A percentile compares a stretch with the other conserved stretches of the same genome.
phyloP scores from a whole-genome alignment of 2,329 filamentous ascomycete species.

The Gnomoniopsis smithogilvyi region DNA sequence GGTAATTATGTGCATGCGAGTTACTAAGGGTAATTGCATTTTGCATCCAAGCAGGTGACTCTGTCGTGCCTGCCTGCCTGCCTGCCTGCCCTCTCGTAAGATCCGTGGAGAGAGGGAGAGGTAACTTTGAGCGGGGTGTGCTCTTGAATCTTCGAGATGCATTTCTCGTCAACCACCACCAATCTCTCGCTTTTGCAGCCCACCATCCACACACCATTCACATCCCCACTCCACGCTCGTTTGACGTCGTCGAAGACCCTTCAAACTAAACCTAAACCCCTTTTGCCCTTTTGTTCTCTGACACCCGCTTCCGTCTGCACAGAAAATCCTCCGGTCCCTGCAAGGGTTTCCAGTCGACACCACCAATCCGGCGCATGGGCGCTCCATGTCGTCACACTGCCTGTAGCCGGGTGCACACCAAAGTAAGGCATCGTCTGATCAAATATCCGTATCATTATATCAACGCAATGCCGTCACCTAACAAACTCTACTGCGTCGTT shows the following conservation, averaged over 20 bases:
- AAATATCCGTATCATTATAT: not conserved
- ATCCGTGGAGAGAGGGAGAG: no score
- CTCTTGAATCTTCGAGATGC: no score
- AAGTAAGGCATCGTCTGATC: not conserved
- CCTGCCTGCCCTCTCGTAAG: no score
- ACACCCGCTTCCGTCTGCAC: not conserved
- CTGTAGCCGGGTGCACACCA: not conserved
- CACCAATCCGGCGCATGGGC: not conserved
- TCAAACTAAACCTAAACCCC: not conserved
- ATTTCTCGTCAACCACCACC: no score
- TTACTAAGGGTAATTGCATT: no score
- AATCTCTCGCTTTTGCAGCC: not conserved
- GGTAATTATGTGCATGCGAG: no score
- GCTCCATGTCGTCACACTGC: constrained; percentile 17
- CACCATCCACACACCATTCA: not conserved
- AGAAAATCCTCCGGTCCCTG: not conserved
- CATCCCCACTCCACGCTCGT: not conserved
- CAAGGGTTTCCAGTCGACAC: not conserved
- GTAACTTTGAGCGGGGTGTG: no score
- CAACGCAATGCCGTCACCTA: no score
- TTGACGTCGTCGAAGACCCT: not conserved
- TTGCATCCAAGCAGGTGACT: no score
- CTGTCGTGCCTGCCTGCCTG: no score
- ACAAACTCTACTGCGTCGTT: no score
- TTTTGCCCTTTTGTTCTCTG: not conserved